Percentiles rank a stretch among this genome's conserved stretches.
These are phyloP conservation scores for Boletus sp. DNA, from an alignment of 768 basidiomycete species.

Conservation along the genomic window DNA sequence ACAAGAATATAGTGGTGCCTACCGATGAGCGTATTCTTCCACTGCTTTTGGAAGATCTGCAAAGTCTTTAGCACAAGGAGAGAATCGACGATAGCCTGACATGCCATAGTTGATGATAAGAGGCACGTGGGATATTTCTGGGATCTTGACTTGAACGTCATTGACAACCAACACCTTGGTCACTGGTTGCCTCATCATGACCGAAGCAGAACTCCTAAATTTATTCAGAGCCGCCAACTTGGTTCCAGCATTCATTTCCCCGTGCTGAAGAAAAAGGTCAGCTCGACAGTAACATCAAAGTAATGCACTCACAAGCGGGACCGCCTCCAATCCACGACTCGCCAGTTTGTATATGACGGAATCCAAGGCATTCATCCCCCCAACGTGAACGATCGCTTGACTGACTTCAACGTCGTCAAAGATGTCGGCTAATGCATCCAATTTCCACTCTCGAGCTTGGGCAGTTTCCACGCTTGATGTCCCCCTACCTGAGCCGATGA, in stretches of 20 bases:
- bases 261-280: constrained; percentile 53
- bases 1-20: constrained; percentile 8
- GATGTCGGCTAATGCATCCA: constrained; percentile 86
- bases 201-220: constrained; percentile 58
- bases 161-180: constrained; percentile 87
- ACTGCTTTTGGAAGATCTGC: constrained; percentile 89
- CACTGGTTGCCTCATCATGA: constrained; percentile 59
- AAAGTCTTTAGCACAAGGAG: constrained; percentile 8
- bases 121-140: constrained; percentile 87
- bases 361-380: constrained; percentile 83
- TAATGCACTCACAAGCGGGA: constrained; percentile 70
- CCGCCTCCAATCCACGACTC: constrained; percentile 79
- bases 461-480: constrained; percentile 77
- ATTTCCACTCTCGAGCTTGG: constrained; percentile 91
- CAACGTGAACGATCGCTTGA: constrained; percentile 85
- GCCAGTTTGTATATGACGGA: constrained; percentile 88
- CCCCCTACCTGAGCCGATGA: constrained; percentile 90
- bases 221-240: constrained; percentile 82
- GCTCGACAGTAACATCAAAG: not conserved
- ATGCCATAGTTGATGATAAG: constrained; percentile 93
- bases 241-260: constrained; percentile 86
- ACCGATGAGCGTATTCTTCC: constrained; percentile 97
- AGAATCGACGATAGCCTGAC: constrained; percentile 8
- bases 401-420: constrained; percentile 81
- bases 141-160: constrained; percentile 87